Base-by-base conservation (phyloP, 768 basidiomycete species). In the Collybiopsis luxurians region DNA sequence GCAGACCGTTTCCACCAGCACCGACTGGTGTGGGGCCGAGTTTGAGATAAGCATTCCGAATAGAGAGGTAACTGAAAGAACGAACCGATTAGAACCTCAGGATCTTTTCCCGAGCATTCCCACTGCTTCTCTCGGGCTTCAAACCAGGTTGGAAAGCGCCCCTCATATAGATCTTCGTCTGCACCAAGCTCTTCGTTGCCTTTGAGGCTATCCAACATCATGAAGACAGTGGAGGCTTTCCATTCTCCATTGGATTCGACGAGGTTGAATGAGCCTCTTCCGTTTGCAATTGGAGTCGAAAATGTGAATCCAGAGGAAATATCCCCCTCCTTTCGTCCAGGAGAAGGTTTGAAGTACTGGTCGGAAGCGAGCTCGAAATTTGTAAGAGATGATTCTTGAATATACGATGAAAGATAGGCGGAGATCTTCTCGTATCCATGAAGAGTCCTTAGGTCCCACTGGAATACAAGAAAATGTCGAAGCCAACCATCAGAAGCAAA, bases 1-100 rank as follows among this genome's bases (percentile, higher is more conserved):
- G 69, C n/a, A 80, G 63, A 12, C 79, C 79, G 12, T 66, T 71
- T 55, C 79, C 78, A 0, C 75, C 79, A 1, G 57, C 76, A 23
- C 79, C 79, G n/a, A 80, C 76, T 77, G 49, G 21, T 6, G 13
- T 34, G 31, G 13, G 31, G 31, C 6, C 31, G 31, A 5, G 13
- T 6, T 13, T 34, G 6, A 34, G 31, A 6, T 5, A 34, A 13
- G 6, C 13, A 34, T 6, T 6, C 6, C 31, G 13, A 34, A 34
- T 13, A 34, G 31, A 34, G n/a, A n/a, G n/a, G n/a, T n/a, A n/a
- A n/a, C n/a, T n/a, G 26, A 48, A 30, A 5, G 9, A 21, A 48
- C 47, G 9, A 10, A 48, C 47, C 27, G 26, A 48, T 26, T 17
- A 48, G 27, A 4, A 48, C 47, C n/a, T 48, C 15, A 6, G 47